phyloP scores from a whole-genome alignment of 192 early-diverging fungal genomes.

The Entomortierella lignicola region DNA sequence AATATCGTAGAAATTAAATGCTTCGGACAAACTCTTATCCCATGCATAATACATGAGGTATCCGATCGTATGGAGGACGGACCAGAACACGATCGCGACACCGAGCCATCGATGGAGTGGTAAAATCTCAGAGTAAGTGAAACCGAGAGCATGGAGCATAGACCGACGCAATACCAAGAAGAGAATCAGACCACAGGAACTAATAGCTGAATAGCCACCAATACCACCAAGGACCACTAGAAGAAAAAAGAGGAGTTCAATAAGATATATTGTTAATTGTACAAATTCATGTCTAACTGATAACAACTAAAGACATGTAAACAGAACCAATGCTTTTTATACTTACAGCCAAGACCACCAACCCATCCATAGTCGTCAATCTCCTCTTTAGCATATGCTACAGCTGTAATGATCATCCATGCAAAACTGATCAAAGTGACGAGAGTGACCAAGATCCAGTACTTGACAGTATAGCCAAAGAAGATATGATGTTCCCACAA shows the following conservation, averaged over 20 bases:
- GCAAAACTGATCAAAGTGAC: constrained; percentile 14
- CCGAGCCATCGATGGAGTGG: constrained; percentile 53
- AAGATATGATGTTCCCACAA: constrained; percentile 48
- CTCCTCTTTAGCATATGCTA: neutral
- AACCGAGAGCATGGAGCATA: constrained; percentile 50
- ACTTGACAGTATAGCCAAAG: constrained; percentile 50
- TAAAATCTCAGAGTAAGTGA: constrained; percentile 44
- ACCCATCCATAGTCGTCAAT: neutral
- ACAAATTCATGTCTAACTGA: no score
- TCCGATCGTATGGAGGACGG: constrained; percentile 34
- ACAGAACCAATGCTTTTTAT: no score
- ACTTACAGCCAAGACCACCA: constrained; percentile 32
- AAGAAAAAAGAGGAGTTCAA: no score
- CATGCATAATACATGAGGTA: constrained; percentile 36
- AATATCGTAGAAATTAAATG: constrained; percentile 36
- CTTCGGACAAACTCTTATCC: constrained; percentile 1
- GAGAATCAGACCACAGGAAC: constrained; percentile 24
- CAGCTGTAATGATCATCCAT: constrained; percentile 4
- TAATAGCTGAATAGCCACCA: constrained; percentile 28
- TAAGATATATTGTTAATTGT: no score
- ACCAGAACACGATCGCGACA: constrained; percentile 40
- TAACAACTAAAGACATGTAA: no score
- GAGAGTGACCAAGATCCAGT: constrained; percentile 33
- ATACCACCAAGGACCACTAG: constrained; percentile 24
- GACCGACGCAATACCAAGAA: constrained; percentile 42